Evolutionary conservation across 352 stramenopile genomes (phyloP), one percentile per base, ranked within the genome.

Genomic region (Pythium utonaiense): DNA sequence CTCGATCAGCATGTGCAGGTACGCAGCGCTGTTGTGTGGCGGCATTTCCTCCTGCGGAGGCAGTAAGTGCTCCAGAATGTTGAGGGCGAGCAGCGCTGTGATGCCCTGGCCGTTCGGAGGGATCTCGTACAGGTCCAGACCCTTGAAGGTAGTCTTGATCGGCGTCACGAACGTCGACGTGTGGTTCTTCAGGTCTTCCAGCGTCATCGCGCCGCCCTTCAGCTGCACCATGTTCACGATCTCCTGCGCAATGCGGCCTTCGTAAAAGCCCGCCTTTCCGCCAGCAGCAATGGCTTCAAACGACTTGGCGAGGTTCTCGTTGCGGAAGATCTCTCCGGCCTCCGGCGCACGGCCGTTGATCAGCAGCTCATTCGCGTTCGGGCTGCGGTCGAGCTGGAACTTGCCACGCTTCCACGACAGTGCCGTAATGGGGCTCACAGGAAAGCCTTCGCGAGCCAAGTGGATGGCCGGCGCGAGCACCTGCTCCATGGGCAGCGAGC

Each of bases 101-200:
- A 99, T 96, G n/a, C 96, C 96, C 72, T 99, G 95, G 49, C 95
- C 95, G 68, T 98, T 98, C 1, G 96, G 96, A 9, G 95, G 96
- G 36, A 98, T 88, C 74, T 98, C 93, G 71, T 97, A 94, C n/a
- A 98, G 71, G 24, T 93, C 74, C 19, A 97, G 67, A 3, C 83
- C 80, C 45, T 78, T 73, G 71, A 98, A 98, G 16, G 75, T 68
- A 24, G 86, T 90, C 33, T 77, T 87, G 49, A 98, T 98, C 3
- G 95, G 91, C 56, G 93, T 80, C 25, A 97, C 87, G 64, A 98
- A 98, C 45, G 78, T 86, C 31, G 83, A 95, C 45, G 62, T 73
- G 74, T 98, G 93, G 34, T 64, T 68, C 19, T 67, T 70, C 17
- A 98, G 78, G 70, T 99, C 96, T n/a, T 84, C 81, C 12, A 87